Conservation (phyloP, 2,329 filamentous ascomycete species). For the Claviceps humidiphila region DNA sequence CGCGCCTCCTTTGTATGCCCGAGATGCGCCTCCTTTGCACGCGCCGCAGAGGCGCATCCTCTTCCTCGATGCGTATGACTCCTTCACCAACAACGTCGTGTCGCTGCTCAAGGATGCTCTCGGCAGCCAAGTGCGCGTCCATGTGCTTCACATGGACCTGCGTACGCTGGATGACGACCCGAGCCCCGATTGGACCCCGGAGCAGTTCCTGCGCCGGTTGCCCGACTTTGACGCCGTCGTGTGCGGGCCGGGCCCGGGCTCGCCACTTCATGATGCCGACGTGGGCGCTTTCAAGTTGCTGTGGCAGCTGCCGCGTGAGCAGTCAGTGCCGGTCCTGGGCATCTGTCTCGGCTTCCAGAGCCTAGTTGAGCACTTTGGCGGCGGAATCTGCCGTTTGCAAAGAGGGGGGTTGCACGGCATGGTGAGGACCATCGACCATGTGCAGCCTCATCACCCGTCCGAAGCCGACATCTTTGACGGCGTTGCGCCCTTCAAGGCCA, state of each 20-base stretch:
- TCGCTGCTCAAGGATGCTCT: slow-evolving; percentile 62
- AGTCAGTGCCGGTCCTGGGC: slow-evolving; percentile 65
- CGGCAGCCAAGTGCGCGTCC: slow-evolving; percentile 47
- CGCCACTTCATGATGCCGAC: slow-evolving; percentile 58
- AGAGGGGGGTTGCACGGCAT: slow-evolving; percentile 72
- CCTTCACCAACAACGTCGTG: slow-evolving; percentile 91
- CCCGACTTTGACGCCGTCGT: slow-evolving; percentile 68
- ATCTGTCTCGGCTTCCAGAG: slow-evolving; percentile 87
- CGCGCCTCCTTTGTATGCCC: background rate
- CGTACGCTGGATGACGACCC: slow-evolving; percentile 54
- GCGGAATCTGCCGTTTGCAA: slow-evolving; percentile 49
- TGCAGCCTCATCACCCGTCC: background rate
- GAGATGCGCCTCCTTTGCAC: background rate
- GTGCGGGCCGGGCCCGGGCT: slow-evolving; percentile 80
- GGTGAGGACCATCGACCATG: slow-evolving; percentile 53
- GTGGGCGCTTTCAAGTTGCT: slow-evolving; percentile 69
- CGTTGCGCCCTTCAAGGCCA: slow-evolving; percentile 50
- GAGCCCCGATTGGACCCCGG: slow-evolving; percentile 30
- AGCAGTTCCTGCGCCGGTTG: slow-evolving; percentile 27
- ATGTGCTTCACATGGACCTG: slow-evolving; percentile 24
- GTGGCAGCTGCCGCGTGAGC: slow-evolving; percentile 50
- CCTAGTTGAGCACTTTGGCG: slow-evolving; percentile 55
- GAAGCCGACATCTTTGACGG: slow-evolving; percentile 49
- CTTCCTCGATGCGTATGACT: slow-evolving; percentile 93
- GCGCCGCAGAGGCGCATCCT: slow-evolving; percentile 41